Base-by-base conservation (phyloP, 805 yeast genomes). In the Ogataea ramenticola region DNA sequence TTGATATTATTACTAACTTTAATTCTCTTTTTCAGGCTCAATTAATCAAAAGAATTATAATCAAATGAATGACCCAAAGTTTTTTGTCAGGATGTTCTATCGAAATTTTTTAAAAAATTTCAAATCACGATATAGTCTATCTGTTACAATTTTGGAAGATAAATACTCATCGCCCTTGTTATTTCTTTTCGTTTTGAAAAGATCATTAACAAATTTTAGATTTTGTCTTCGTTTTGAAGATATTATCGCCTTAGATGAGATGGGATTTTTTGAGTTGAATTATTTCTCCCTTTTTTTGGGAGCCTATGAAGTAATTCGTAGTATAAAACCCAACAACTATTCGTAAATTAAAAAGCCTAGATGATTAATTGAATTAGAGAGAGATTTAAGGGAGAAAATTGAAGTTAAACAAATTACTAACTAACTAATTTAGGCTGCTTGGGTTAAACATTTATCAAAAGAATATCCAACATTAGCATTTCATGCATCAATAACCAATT, bases 81-180 rank as follows among this genome's bases (percentile, higher is more conserved):
- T 80, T 70, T 78, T 79, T 73, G 93, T 84, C 93, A 84, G 89
- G 93, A 70, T 73, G 62, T 67, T 66, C 72, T 60, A 60, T 53
- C 43, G 49, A 46, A 48, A 16, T 37, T 34, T 33, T 44, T 36
- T 31, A 16, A 24, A 26, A 22, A 42, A 41, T 49, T 44, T 56
- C 62, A n/a, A 36, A 6, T 36, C 15, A 64, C 70, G 74, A 77
- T 75, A 72, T 56, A 70, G 69, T 71, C 68, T 71, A 84, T 84
- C 97, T 90, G 97, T 91, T 90, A 91, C 91, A 79, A 82, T 95
- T 80, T 86, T 90, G 97, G 97, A 75, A 90, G 80, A 90, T 62
- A 55, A 77, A 86, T 70, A 65, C 66, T 68, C 62, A 69, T 75
- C 82, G 80, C 77, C 68, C 62, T 67, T 71, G 58, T 58, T 46